A percentile compares a stretch with the other conserved stretches of the same genome.
These are phyloP conservation scores for Coemansia sp. DNA, from an alignment of 192 early-diverging fungal species.

Conservation along the genomic window DNA sequence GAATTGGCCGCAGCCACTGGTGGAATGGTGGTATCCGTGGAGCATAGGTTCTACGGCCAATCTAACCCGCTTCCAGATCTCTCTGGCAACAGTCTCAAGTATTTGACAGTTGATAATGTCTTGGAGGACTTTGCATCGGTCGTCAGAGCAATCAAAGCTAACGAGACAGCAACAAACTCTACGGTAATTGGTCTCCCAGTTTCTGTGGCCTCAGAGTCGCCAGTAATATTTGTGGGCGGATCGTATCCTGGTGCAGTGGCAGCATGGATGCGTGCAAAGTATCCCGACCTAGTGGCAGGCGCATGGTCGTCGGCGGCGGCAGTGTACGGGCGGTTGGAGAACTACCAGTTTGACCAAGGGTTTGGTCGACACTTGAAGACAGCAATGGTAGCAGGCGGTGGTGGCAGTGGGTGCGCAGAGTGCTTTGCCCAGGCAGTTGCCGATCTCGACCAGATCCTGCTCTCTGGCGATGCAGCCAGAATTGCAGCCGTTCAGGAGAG, in stretches of 20 bases:
- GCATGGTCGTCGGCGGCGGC: slow-evolving; percentile 72
- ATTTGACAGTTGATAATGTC: slow-evolving; percentile 36
- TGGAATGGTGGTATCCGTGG: slow-evolving; percentile 57
- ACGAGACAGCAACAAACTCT: background rate
- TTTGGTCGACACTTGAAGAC: slow-evolving; percentile 41
- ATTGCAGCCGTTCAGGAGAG: slow-evolving; percentile 17
- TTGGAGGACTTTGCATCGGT: slow-evolving; percentile 41
- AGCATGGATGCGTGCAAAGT: slow-evolving; percentile 71
- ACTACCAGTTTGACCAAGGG: slow-evolving; percentile 62
- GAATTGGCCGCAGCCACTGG: slow-evolving; percentile 55
- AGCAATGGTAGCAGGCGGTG: background rate
- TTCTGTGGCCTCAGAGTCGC: slow-evolving; percentile 24
- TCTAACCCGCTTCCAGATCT: slow-evolving; percentile 55
- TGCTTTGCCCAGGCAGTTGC: slow-evolving; percentile 29
- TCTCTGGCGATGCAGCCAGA: slow-evolving; percentile 7
- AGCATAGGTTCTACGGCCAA: slow-evolving; percentile 65
- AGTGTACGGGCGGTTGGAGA: slow-evolving; percentile 58
- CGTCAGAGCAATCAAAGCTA: slow-evolving; percentile 17
- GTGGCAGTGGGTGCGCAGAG: slow-evolving; percentile 19
- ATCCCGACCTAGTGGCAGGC: slow-evolving; percentile 64
- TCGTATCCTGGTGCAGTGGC: slow-evolving; percentile 74
- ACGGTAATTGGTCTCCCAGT: background rate
- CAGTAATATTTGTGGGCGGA: slow-evolving; percentile 70
- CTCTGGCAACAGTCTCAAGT: slow-evolving; percentile 27
- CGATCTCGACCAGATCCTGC: slow-evolving; percentile 50